A percentile compares a stretch with the other conserved stretches of the same genome.
These are phyloP conservation scores for Pseudogymnoascus sp. DNA, from an alignment of 2,329 filamentous ascomycete species.

Conservation along the genomic window DNA sequence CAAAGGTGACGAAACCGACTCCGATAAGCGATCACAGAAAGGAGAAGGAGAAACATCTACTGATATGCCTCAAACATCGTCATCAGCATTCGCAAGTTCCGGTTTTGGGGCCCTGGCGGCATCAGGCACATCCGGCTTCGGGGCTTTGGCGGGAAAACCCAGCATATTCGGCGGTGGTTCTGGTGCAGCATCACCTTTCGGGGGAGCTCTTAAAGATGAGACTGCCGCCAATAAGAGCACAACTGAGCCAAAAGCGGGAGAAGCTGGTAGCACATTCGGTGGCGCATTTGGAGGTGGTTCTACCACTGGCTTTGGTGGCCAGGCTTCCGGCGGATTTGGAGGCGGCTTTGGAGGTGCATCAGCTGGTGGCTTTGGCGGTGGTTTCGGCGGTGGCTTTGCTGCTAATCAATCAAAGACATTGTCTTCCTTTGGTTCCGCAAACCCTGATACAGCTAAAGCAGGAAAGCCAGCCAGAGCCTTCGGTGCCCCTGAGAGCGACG, in stretches of 20 bases:
- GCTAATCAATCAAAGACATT: neutral
- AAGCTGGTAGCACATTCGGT: slow-evolving; percentile 22
- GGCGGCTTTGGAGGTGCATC: slow-evolving; percentile 35
- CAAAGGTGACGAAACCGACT: neutral
- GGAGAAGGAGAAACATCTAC: slow-evolving; percentile 19
- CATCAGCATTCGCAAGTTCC: slow-evolving; percentile 58
- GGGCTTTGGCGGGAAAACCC: slow-evolving; percentile 39
- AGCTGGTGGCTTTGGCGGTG: slow-evolving; percentile 33
- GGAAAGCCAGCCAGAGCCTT: slow-evolving; percentile 64
- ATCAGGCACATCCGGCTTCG: slow-evolving; percentile 55
- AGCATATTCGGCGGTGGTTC: slow-evolving; percentile 43
- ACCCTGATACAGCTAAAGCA: slow-evolving; percentile 29
- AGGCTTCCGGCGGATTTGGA: slow-evolving; percentile 40
- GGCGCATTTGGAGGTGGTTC: slow-evolving; percentile 24
- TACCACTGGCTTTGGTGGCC: slow-evolving; percentile 24
- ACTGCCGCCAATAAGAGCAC: slow-evolving; percentile 19
- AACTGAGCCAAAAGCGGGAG: neutral
- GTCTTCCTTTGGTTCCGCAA: slow-evolving; percentile 25
- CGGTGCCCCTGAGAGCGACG: slow-evolving; percentile 63
- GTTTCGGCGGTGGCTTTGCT: slow-evolving; percentile 31
- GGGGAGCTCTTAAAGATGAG: neutral
- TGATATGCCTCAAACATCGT: slow-evolving; percentile 38
- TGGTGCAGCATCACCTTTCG: neutral
- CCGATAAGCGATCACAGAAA: neutral
- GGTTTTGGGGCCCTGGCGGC: slow-evolving; percentile 58